Conservation (phyloP, 176 grass and related monocot species). For the Pontederia crassipes region DNA sequence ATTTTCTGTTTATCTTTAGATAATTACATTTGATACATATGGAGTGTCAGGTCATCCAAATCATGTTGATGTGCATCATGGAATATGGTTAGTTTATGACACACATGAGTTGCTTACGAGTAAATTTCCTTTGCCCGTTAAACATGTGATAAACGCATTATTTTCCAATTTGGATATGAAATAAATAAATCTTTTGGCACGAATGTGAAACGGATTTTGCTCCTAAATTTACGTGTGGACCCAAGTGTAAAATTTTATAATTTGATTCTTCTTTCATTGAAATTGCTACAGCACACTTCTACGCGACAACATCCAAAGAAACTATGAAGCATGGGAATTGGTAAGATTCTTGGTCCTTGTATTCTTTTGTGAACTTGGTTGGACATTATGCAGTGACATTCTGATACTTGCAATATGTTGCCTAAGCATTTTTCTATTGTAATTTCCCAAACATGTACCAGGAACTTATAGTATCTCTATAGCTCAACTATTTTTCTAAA, state of each 20-base stretch:
- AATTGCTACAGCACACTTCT: conserved; percentile 50
- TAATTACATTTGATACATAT: conserved; percentile 71
- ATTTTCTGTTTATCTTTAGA: conserved; percentile 25
- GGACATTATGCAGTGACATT: not conserved
- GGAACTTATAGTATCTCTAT: too few relatives aligned
- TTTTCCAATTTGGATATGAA: too few relatives aligned
- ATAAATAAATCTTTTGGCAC: not conserved
- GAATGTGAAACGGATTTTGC: not conserved
- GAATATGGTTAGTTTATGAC: conserved; percentile 40
- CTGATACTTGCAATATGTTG: too few relatives aligned
- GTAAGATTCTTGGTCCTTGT: conserved; percentile 35
- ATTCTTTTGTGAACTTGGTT: not conserved
- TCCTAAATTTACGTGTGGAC: not conserved
- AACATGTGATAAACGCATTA: too few relatives aligned
- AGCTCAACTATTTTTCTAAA: too few relatives aligned
- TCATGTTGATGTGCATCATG: conserved; percentile 71
- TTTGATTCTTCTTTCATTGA: conserved; percentile 1
- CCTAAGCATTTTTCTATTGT: too few relatives aligned
- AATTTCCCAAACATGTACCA: too few relatives aligned
- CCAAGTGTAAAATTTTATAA: not conserved
- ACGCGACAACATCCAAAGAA: conserved; percentile 24
- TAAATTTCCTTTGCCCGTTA: not conserved
- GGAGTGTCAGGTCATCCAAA: conserved; percentile 89
- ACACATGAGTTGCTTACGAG: conserved; percentile 1
- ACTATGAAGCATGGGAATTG: conserved; percentile 69